phyloP scores from a whole-genome alignment of 2,329 filamentous ascomycete species.

The Ophiocordyceps robertsii region DNA sequence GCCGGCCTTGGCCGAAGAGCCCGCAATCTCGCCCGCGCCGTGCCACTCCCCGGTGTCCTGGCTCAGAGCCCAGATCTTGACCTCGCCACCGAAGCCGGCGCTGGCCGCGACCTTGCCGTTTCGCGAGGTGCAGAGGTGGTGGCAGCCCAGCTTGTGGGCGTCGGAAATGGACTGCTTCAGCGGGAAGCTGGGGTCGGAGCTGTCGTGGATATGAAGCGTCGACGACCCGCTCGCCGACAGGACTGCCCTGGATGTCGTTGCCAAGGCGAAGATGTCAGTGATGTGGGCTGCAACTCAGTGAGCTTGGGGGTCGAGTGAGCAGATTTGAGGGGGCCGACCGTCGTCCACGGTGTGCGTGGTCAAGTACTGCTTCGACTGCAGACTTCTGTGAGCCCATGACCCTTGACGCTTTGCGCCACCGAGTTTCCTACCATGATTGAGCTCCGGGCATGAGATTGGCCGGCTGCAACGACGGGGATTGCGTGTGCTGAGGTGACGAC shows the following conservation, averaged over 20 bases:
- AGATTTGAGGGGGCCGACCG: conserved; percentile 37
- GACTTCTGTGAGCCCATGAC: not conserved
- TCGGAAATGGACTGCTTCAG: conserved; percentile 65
- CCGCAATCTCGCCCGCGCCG: conserved; percentile 25
- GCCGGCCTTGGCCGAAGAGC: conserved; percentile 40
- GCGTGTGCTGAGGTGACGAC: not conserved
- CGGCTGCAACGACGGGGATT: not conserved
- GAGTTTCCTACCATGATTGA: not conserved
- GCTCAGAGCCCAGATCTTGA: conserved; percentile 65
- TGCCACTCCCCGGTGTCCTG: conserved; percentile 43
- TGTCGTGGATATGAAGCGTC: conserved; percentile 68
- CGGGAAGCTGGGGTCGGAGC: conserved; percentile 55
- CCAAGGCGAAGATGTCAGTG: conserved; percentile 73
- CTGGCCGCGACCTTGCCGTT: conserved; percentile 65
- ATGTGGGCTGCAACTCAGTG: conserved; percentile 49
- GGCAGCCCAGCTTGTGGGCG: conserved; percentile 80
- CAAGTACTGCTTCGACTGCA: conserved; percentile 93
- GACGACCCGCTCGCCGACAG: conserved; percentile 80
- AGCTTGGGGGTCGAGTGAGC: not conserved
- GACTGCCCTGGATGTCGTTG: conserved; percentile 58
- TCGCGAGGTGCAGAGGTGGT: conserved; percentile 64
- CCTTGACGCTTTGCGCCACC: not conserved
- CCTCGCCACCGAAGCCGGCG: conserved; percentile 78
- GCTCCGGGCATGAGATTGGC: not conserved
- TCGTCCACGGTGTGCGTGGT: conserved; percentile 83